Conservation (phyloP, 352 stramenopile genomes). For the Globisporangium polare region DNA sequence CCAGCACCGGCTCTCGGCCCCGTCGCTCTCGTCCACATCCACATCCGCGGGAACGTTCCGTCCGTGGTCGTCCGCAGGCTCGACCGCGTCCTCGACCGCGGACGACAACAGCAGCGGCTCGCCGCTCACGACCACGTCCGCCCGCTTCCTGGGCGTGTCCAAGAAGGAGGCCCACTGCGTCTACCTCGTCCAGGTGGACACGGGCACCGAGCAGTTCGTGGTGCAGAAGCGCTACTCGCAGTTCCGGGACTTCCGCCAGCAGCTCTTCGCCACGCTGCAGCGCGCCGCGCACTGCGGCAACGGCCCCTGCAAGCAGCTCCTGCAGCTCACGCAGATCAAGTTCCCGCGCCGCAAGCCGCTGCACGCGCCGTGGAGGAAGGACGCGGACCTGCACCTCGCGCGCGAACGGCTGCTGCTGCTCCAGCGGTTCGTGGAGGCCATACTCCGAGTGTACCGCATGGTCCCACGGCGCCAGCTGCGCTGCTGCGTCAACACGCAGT, state of each 20-base stretch:
- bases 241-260: slow-evolving; percentile 52
- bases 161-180: slow-evolving; percentile 34
- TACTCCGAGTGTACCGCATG: slow-evolving; percentile 47
- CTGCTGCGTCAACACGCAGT: slow-evolving; percentile 55
- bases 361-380: slow-evolving; percentile 9
- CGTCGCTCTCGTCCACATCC: slow-evolving; percentile 10
- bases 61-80: slow-evolving; percentile 10
- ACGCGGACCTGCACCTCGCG: slow-evolving; percentile 27
- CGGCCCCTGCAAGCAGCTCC: slow-evolving; percentile 39
- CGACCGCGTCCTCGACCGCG: slow-evolving; percentile 2
- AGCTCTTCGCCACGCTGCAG: slow-evolving; percentile 32
- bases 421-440: slow-evolving; percentile 47
- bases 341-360: slow-evolving; percentile 49
- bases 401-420: slow-evolving; percentile 34
- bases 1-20: slow-evolving; percentile 6
- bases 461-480: slow-evolving; percentile 45
- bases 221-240: slow-evolving; percentile 70
- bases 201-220: slow-evolving; percentile 42
- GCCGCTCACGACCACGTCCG: slow-evolving; percentile 30
- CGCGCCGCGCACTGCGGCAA: slow-evolving; percentile 24
- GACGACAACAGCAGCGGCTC: slow-evolving; percentile 8
- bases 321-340: slow-evolving; percentile 40
- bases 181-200: slow-evolving; percentile 58
- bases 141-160: slow-evolving; percentile 45
- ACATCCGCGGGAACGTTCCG: slow-evolving; percentile 4